Percentiles rank a stretch among this genome's conserved stretches.
phyloP scores from a whole-genome alignment of 2,329 filamentous ascomycete species.

The Pseudogymnoascus sp. region DNA sequence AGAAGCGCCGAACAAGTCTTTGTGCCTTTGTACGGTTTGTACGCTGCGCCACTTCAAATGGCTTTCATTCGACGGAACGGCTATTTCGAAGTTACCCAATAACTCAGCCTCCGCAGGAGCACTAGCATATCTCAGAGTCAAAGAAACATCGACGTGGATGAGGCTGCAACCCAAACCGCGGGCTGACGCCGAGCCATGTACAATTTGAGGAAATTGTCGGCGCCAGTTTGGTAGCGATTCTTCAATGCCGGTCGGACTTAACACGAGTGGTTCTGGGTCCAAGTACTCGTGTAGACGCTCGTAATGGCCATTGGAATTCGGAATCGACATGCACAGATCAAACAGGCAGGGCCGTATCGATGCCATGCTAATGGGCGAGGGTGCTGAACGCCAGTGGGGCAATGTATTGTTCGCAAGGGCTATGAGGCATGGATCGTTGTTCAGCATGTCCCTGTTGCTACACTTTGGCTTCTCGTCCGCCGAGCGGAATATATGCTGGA shows the following conservation, averaged over 20 bases:
- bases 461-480: conserved; percentile 47
- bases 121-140: conserved; percentile 50
- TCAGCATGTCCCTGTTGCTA: conserved; percentile 52
- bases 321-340: conserved; percentile 51
- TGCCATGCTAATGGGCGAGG: conserved; percentile 32
- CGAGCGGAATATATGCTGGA: conserved; percentile 35
- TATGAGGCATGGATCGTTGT: conserved; percentile 57
- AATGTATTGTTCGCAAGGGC: conserved; percentile 49
- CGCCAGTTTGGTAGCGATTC: conserved; percentile 53
- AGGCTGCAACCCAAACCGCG: conserved; percentile 50
- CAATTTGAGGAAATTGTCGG: conserved; percentile 50
- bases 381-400: conserved; percentile 53
- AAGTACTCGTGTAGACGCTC: conserved; percentile 30
- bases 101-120: conserved; percentile 56
- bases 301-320: conserved; percentile 51
- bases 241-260: not conserved
- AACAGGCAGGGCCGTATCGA: conserved; percentile 18
- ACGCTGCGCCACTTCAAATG: conserved; percentile 53
- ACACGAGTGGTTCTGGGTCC: not conserved
- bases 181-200: conserved; percentile 41
- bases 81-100: conserved; percentile 53
- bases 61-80: conserved; percentile 41
- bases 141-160: conserved; percentile 55
- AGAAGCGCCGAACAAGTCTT: conserved; percentile 43
- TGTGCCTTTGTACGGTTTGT: conserved; percentile 51